Evolutionary conservation across 2,329 filamentous ascomycete species (phyloP).

Genomic region (Knufia fluminis): DNA sequence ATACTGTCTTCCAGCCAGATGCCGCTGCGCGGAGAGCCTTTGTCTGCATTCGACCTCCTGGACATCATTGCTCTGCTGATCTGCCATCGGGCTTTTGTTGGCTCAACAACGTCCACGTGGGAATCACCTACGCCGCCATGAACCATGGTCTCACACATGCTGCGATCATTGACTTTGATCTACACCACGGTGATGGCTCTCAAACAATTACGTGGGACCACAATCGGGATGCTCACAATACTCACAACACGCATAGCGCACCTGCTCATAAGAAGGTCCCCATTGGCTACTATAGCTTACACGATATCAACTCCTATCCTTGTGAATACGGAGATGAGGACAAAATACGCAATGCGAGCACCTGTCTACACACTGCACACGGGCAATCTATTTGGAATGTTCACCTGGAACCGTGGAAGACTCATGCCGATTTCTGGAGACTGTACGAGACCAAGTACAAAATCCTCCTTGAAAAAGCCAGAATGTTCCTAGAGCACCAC

Average conservation of each 20-base stretch:
- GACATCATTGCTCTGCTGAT: slow-evolving; percentile 85
- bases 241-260: slow-evolving; percentile 56
- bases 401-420: slow-evolving; percentile 81
- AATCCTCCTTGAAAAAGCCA: slow-evolving; percentile 69
- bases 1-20: slow-evolving; percentile 61
- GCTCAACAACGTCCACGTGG: slow-evolving; percentile 97
- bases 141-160: slow-evolving; percentile 83
- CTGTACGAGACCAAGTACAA: slow-evolving; percentile 74
- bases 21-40: slow-evolving; percentile 66
- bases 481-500: slow-evolving; percentile 64
- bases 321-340: slow-evolving; percentile 90
- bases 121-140: slow-evolving; percentile 81
- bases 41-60: slow-evolving; percentile 83
- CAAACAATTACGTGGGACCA: slow-evolving; percentile 89
- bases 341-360: slow-evolving; percentile 85
- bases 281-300: slow-evolving; percentile 92
- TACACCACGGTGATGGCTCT: slow-evolving; percentile 92
- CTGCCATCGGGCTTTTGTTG: slow-evolving; percentile 95
- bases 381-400: slow-evolving; percentile 95
- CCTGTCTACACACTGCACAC: slow-evolving; percentile 90
- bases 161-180: slow-evolving; percentile 84
- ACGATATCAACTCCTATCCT: slow-evolving; percentile 97
- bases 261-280: slow-evolving; percentile 70
- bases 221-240: slow-evolving; percentile 57
- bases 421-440: slow-evolving; percentile 74